Percentiles rank a stretch among this genome's conserved stretches.
These are phyloP conservation scores for Gossypium herbaceum DNA, from an alignment of 345 rosid species.

Conservation along the genomic window DNA sequence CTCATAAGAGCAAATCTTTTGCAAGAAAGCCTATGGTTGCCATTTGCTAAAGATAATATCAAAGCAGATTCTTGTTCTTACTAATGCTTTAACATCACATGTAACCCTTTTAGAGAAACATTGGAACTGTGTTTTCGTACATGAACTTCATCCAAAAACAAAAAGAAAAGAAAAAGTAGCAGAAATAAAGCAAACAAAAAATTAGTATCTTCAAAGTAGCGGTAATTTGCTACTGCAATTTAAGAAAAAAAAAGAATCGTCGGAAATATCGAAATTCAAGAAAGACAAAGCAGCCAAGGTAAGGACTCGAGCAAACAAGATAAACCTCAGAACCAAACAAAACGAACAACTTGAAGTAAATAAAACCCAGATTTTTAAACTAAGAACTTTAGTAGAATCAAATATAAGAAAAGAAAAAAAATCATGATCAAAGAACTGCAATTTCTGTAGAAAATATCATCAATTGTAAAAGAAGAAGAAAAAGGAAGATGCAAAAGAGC, in stretches of 20 bases:
- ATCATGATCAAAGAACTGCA: not conserved
- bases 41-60: not conserved
- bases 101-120: not conserved
- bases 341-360: not conserved
- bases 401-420: not conserved
- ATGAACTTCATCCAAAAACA: not conserved
- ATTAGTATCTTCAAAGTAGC: not conserved
- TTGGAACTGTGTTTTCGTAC: not conserved
- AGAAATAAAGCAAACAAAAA: not conserved
- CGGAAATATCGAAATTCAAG: not conserved
- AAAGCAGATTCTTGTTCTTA: not conserved
- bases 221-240: not conserved
- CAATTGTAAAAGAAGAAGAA: not conserved
- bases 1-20: not conserved
- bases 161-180: not conserved
- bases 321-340: not conserved
- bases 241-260: not conserved
- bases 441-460: not conserved
- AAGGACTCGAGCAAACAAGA: not conserved
- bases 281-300: not conserved
- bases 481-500: not conserved
- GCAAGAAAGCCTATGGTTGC: not conserved
- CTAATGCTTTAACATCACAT: not conserved
- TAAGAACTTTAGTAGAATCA: not conserved
- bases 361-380: not conserved